Percentiles rank a stretch among this genome's conserved stretches.
Conservation (phyloP, 306 rosid genomes). For the Prunus mume region DNA sequence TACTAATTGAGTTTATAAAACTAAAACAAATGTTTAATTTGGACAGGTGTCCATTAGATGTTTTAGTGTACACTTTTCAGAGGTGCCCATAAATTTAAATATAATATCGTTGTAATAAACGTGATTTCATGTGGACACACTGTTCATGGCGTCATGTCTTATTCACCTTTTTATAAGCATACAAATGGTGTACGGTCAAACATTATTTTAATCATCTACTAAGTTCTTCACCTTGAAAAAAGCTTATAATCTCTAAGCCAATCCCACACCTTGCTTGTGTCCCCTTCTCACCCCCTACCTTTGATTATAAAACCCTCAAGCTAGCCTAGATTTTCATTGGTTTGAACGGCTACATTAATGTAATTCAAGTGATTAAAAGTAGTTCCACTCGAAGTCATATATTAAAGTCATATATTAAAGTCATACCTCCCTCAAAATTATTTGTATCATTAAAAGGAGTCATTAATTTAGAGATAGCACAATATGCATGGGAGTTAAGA, state of each 20-base stretch:
- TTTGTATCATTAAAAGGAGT: no score
- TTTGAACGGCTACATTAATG: no score
- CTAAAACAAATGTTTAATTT: not conserved
- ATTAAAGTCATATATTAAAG: no score
- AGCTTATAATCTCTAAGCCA: slow-evolving; percentile 6
- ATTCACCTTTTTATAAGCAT: slow-evolving; percentile 22
- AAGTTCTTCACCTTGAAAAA: slow-evolving; percentile 23
- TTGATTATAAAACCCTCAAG: not conserved
- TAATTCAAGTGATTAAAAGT: no score
- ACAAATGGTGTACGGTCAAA: slow-evolving; percentile 38
- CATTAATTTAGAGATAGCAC: no score
- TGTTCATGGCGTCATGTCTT: slow-evolving; percentile 10
- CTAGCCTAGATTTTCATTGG: not conserved
- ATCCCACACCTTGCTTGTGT: slow-evolving; percentile 14
- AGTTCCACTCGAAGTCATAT: no score
- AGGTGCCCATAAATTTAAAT: not conserved
- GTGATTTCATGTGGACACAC: not conserved
- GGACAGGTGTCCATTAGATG: slow-evolving; percentile 2
- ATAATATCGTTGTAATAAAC: not conserved
- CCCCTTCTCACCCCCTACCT: slow-evolving; percentile 11
- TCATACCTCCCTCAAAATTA: fast-evolving
- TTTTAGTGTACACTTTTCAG: not conserved
- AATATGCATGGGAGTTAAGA: no score
- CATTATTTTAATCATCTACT: slow-evolving; percentile 36
- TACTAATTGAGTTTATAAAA: not conserved